Evolutionary conservation across 306 rosid genomes (phyloP).

Genomic region (Cicer judaicum): DNA sequence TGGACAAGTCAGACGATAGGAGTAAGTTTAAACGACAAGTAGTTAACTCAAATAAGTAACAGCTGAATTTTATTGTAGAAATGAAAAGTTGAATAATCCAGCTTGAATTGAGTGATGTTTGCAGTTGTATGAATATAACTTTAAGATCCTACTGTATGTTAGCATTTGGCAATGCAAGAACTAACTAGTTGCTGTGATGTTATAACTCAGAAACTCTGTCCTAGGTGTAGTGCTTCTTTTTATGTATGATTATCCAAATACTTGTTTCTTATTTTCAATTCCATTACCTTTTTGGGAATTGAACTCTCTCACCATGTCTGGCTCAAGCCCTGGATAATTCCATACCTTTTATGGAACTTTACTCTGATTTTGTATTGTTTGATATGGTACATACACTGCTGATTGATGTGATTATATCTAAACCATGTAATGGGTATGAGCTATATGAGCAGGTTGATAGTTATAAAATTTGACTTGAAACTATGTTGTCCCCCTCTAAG

Average conservation of each 20-base stretch:
- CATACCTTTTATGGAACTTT: neutral
- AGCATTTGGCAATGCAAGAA: neutral
- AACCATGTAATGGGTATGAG: constrained; percentile 13
- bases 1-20: constrained; percentile 25
- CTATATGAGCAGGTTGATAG: constrained; percentile 7
- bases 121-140: constrained; percentile 18
- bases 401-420: constrained; percentile 18
- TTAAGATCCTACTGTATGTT: neutral
- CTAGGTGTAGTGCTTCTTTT: constrained; percentile 19
- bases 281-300: constrained; percentile 15
- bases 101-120: constrained; percentile 21
- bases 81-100: constrained; percentile 5
- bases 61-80: constrained; percentile 1
- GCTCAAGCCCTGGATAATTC: constrained; percentile 35
- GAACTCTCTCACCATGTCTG: constrained; percentile 1
- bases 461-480: neutral
- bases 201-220: neutral
- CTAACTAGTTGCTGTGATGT: constrained; percentile 23
- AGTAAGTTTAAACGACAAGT: neutral
- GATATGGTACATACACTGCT: neutral
- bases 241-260: constrained; percentile 3
- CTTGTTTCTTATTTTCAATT: constrained; percentile 17
- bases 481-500: neutral
- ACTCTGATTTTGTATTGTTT: constrained; percentile 14
- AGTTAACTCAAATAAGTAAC: constrained; percentile 1